Conservation (phyloP, 2,329 filamentous ascomycete genomes). For the Ophiocordyceps camponoti-saundersi region DNA sequence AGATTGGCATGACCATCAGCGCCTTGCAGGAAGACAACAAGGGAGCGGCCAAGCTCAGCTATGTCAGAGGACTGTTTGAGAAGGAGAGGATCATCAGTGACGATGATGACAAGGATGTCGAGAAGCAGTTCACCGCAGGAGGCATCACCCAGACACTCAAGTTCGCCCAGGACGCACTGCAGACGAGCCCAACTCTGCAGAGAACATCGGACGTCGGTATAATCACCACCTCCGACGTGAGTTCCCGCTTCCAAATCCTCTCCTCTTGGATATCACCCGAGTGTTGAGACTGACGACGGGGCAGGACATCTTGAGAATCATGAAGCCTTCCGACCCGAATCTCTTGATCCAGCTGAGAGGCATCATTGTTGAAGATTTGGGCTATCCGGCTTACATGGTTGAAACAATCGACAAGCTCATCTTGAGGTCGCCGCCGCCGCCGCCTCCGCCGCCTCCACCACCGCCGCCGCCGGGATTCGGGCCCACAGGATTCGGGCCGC, state of each 20-base stretch:
- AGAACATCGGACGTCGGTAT: not conserved
- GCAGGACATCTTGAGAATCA: not conserved
- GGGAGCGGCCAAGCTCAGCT: not conserved
- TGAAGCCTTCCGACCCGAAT: not conserved
- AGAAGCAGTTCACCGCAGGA: not conserved
- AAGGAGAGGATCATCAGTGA: not conserved
- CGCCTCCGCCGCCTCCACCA: too few species aligned
- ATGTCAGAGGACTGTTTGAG: not conserved
- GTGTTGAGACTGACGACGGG: not conserved
- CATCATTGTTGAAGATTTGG: not conserved
- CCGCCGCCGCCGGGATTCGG: too few species aligned
- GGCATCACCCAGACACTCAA: not conserved
- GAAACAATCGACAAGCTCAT: not conserved
- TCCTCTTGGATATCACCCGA: not conserved
- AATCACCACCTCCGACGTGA: not conserved
- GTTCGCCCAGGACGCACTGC: not conserved
- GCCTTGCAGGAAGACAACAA: not conserved
- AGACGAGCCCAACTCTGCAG: not conserved
- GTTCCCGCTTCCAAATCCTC: not conserved
- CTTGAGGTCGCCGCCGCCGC: too few species aligned
- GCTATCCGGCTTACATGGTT: not conserved
- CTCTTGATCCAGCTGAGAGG: not conserved
- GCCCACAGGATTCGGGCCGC: not conserved
- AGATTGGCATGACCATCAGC: not conserved
- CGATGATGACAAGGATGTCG: not conserved